phyloP scores from a whole-genome alignment of 129 eudicot species.

The Glebionis coronaria region DNA sequence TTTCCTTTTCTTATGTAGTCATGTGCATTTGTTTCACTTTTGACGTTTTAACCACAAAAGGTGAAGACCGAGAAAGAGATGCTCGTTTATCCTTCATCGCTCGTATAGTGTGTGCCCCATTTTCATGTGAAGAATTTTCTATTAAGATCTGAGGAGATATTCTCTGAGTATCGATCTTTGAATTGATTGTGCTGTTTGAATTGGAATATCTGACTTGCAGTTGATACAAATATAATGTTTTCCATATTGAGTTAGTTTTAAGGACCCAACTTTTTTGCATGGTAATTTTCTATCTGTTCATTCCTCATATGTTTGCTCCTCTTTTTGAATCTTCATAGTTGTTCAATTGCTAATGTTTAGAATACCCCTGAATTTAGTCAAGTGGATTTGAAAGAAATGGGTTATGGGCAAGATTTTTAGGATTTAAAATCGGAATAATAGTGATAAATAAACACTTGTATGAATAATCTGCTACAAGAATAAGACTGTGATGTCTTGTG shows the following conservation, averaged over 20 bases:
- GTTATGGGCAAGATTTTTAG: not conserved
- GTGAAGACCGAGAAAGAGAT: constrained; percentile 20
- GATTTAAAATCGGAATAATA: constrained; percentile 16
- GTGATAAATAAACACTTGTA: not conserved
- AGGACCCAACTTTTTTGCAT: constrained; percentile 6
- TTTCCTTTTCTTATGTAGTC: constrained; percentile 10
- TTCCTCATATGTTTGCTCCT: not conserved
- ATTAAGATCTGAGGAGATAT: constrained; percentile 31
- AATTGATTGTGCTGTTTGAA: constrained; percentile 28
- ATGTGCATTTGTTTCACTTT: constrained; percentile 26
- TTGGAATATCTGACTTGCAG: constrained; percentile 18
- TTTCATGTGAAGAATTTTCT: constrained; percentile 23
- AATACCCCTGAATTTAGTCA: constrained; percentile 14
- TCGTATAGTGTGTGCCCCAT: constrained; percentile 32
- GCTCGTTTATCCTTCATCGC: constrained; percentile 30
- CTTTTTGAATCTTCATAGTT: constrained; percentile 13
- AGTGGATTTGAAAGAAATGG: not conserved
- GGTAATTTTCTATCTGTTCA: constrained; percentile 18
- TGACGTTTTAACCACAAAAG: constrained; percentile 21
- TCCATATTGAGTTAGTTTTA: constrained; percentile 9
- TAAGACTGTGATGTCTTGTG: constrained; percentile 4
- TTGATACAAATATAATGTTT: constrained; percentile 10
- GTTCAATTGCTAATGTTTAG: constrained; percentile 8
- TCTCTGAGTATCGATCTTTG: constrained; percentile 38
- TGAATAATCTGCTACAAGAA: not conserved